Evolutionary conservation across 805 yeast genomes (phyloP).

Genomic region (Wickerhamiella spandovensis): DNA sequence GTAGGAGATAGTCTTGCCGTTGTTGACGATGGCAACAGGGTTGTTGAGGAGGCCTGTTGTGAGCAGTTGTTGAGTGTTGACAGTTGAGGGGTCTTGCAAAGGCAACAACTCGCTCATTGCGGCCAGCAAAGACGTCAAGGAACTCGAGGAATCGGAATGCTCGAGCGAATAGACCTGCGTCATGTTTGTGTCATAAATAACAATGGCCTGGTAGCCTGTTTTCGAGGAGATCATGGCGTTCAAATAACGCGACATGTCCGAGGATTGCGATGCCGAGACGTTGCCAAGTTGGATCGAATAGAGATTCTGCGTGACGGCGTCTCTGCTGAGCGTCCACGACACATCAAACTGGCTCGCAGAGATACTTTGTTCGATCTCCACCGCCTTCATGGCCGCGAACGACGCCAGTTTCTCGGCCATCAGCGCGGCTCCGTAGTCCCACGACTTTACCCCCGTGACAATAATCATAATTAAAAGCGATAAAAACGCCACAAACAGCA

Average conservation of each 20-base stretch:
- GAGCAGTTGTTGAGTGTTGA: not conserved
- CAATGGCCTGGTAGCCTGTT: slow-evolving; percentile 6
- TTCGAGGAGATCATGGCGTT: slow-evolving; percentile 6
- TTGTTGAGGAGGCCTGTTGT: not conserved
- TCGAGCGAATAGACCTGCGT: slow-evolving; percentile 5
- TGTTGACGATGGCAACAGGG: not conserved
- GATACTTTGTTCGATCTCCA: slow-evolving; percentile 8
- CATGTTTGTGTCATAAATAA: slow-evolving; percentile 7
- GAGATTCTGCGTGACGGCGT: slow-evolving; percentile 6
- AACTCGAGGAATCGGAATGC: slow-evolving; percentile 1
- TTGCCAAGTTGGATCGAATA: slow-evolving; percentile 6
- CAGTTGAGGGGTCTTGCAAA: not conserved
- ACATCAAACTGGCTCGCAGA: not conserved
- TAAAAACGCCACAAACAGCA: slow-evolving; percentile 9
- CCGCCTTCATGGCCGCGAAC: slow-evolving; percentile 13
- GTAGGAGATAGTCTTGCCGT: not conserved
- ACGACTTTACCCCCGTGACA: slow-evolving; percentile 8
- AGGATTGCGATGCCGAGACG: slow-evolving; percentile 7
- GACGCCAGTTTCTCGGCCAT: slow-evolving; percentile 11
- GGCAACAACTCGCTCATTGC: slow-evolving; percentile 6
- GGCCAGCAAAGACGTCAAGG: slow-evolving; percentile 5
- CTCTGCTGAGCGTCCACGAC: slow-evolving; percentile 1
- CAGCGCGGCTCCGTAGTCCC: slow-evolving; percentile 9
- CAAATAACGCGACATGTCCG: slow-evolving; percentile 1
- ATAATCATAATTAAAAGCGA: slow-evolving; percentile 10